Base-by-base conservation (phyloP, 495 filamentous ascomycete species). In the Aspergillus wentii region DNA sequence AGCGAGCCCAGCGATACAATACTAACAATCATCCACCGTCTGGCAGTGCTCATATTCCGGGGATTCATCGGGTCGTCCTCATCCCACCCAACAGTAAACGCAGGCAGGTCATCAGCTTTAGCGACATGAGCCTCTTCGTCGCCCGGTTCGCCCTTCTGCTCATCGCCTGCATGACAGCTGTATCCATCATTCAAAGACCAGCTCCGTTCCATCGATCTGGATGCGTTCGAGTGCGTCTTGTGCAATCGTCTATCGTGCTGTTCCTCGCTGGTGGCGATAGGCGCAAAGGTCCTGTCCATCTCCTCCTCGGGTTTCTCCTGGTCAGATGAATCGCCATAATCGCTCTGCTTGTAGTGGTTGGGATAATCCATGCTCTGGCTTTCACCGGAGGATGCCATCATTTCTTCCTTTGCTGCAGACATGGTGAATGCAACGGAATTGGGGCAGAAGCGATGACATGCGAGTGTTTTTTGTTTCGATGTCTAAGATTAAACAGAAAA, bases 21-120 rank as follows among this genome's bases (percentile, higher is more conserved):
- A 16, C 72, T 44, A 6, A 85, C 77, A 38, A 92, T 80, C n/a
- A 82, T 19, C 91, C 92, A 96, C 46, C 85, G 86, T 28, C 76
- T 68, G 14, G 61, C 52, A n/a, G 56, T 70, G n/a, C 61, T 68
- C 72, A 86, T 82, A 46, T 72, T 84, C 33, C 80, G 69, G 8
- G 91, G 91, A 48, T 81, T 82, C 60, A 72, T 41, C 0, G 85
- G 80, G 58, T 96, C 91, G 27, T 69, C 58, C 20, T 87, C 83
- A 36, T 82, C 79, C 81, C 85, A 94, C 5, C 56, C 53, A 22
- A 94, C 88, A 41, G 79, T 73, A 41, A 76, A 86, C 1, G 57
- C 66, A 32, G 52, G 35, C 7, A 33, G 15, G 11, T 41, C 43
- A 28, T 48, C 48, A 0, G 38, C 44, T 11, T 40, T 29, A 29